Evolutionary conservation across 257 asterid species (phyloP).

Genomic region (Primulina eburnea): DNA sequence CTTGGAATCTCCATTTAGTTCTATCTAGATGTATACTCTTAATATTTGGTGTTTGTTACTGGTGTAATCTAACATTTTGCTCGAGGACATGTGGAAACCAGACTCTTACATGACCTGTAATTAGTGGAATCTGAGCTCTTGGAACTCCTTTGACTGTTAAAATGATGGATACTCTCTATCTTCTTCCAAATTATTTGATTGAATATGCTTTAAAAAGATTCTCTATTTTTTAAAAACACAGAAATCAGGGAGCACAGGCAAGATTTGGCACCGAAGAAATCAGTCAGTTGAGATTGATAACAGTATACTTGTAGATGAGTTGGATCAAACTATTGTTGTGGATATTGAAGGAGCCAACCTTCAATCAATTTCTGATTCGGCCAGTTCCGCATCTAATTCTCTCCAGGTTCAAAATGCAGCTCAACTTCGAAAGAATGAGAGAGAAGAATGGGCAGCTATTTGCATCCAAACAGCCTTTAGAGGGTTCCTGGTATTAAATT

Average conservation of each 20-base stretch:
- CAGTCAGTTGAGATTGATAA: conserved; percentile 49
- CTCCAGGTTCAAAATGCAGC: conserved; percentile 37
- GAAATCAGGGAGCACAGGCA: conserved; percentile 46
- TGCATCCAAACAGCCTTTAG: conserved; percentile 89
- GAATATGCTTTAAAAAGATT: conserved; percentile 15
- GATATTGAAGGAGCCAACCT: conserved; percentile 40
- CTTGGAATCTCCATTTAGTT: neutral
- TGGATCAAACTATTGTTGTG: conserved; percentile 31
- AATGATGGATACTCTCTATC: conserved; percentile 2
- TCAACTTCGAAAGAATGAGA: conserved; percentile 41
- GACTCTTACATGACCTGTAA: neutral
- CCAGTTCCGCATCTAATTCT: conserved; percentile 51
- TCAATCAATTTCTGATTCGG: conserved; percentile 38
- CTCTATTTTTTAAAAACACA: conserved; percentile 26
- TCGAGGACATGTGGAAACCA: neutral
- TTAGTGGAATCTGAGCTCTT: neutral
- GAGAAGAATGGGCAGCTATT: conserved; percentile 89
- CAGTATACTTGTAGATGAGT: conserved; percentile 37
- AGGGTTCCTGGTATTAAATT: conserved; percentile 76
- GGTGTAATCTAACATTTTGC: neutral
- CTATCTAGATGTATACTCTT: neutral
- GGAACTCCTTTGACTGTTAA: conserved; percentile 9
- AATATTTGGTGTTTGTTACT: neutral
- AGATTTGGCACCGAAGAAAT: conserved; percentile 51
- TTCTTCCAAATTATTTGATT: conserved; percentile 3